These are phyloP conservation scores for Spiromastix sp. DNA, from an alignment of 2,329 filamentous ascomycete species.

Conservation along the genomic window DNA sequence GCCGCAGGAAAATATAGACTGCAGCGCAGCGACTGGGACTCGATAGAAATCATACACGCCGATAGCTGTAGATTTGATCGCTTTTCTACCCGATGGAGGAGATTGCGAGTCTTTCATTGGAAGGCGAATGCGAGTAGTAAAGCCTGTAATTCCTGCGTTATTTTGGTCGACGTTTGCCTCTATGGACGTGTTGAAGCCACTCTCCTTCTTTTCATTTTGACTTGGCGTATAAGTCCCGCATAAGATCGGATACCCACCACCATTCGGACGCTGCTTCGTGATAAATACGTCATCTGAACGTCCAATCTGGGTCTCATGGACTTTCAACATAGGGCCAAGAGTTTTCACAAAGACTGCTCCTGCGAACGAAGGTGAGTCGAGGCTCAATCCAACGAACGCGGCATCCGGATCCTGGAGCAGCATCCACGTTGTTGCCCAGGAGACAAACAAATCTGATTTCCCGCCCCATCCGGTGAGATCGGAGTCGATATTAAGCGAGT, in stretches of 20 bases:
- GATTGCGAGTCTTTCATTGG: too few species aligned
- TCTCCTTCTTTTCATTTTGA: background rate
- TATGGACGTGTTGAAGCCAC: slow-evolving; percentile 3
- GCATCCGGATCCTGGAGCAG: slow-evolving; percentile 10
- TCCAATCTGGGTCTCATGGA: slow-evolving; percentile 13
- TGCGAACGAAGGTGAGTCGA: slow-evolving; percentile 11
- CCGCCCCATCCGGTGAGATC: slow-evolving; percentile 17
- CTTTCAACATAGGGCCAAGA: slow-evolving; percentile 13
- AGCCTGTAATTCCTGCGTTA: slow-evolving; percentile 5
- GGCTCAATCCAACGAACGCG: slow-evolving; percentile 12
- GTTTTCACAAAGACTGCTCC: slow-evolving; percentile 5
- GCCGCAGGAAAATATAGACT: too few species aligned
- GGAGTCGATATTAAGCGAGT: slow-evolving; percentile 11
- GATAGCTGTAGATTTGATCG: too few species aligned
- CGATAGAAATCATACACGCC: too few species aligned
- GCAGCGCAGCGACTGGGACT: too few species aligned
- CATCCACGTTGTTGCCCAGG: slow-evolving; percentile 17
- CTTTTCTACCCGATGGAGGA: too few species aligned
- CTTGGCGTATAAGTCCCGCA: background rate
- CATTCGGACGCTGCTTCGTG: slow-evolving; percentile 18
- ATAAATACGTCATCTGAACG: slow-evolving; percentile 16
- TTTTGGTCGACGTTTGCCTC: slow-evolving; percentile 4
- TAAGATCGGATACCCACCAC: slow-evolving; percentile 9
- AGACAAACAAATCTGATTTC: slow-evolving; percentile 16
- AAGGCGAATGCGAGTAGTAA: slow-evolving; percentile 10